phyloP scores from a whole-genome alignment of 1,139 yeast genomes.

The Nakaseomyces uthaithaninus region DNA sequence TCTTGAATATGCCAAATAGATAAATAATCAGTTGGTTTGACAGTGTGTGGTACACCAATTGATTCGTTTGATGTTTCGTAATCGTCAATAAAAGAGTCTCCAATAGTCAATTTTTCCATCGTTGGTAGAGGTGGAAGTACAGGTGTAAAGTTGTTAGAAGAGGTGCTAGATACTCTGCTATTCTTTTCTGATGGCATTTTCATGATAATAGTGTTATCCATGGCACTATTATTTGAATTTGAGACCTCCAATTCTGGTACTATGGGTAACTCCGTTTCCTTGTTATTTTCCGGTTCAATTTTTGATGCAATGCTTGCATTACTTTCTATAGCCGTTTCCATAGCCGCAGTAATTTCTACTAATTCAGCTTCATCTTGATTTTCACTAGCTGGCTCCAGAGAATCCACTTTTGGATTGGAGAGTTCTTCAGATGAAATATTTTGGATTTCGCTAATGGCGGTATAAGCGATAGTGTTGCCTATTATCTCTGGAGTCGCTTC shows the following conservation, averaged over 20 bases:
- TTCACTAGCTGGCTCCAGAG: no score
- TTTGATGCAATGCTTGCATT: not conserved
- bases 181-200: not conserved
- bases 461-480: no score
- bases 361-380: no score
- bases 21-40: slow-evolving; percentile 29
- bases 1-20: slow-evolving; percentile 35
- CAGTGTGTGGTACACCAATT: slow-evolving; percentile 39
- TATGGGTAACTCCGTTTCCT: not conserved
- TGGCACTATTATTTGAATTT: no score
- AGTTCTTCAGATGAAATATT: no score
- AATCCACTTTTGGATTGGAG: no score
- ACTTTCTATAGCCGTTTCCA: not conserved
- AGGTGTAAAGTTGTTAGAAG: slow-evolving; percentile 6
- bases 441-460: no score
- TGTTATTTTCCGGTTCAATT: not conserved
- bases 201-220: no score
- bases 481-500: no score
- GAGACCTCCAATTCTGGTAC: no score
- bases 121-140: slow-evolving; percentile 17
- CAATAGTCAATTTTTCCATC: slow-evolving; percentile 21
- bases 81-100: slow-evolving; percentile 23
- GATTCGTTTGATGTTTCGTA: slow-evolving; percentile 36
- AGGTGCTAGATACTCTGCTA: not conserved
- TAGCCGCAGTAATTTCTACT: no score